Conservation (phyloP, 257 asterid species). For the Ophiorrhiza pumila region DNA sequence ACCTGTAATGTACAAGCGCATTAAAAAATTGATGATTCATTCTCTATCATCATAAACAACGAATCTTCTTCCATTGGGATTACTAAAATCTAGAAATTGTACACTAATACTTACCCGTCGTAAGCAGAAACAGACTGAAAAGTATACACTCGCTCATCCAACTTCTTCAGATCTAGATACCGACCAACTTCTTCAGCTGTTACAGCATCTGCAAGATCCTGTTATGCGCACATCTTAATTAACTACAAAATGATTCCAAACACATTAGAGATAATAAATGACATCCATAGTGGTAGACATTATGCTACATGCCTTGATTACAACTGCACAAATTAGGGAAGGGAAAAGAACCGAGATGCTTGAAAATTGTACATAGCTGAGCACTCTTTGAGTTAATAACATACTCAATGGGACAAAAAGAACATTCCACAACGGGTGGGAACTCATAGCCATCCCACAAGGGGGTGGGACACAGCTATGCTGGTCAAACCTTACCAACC, state of each 20-base stretch:
- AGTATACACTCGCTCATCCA: conserved; percentile 63
- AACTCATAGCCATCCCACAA: background rate
- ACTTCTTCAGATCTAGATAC: conserved; percentile 68
- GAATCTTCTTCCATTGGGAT: background rate
- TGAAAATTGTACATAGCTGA: background rate
- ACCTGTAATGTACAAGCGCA: background rate
- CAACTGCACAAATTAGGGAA: background rate
- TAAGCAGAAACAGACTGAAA: conserved; percentile 66
- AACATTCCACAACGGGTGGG: background rate
- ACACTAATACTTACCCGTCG: conserved; percentile 54
- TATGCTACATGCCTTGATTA: background rate
- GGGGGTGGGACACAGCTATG: background rate
- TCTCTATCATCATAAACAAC: background rate
- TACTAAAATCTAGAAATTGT: background rate
- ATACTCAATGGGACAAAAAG: background rate
- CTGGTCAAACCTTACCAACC: background rate
- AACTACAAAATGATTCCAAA: background rate
- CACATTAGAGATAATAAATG: background rate
- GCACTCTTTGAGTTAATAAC: background rate
- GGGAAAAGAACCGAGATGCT: background rate
- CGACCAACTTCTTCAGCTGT: conserved; percentile 68
- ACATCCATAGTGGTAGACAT: background rate
- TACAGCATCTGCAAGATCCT: conserved; percentile 75
- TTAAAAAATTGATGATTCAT: background rate
- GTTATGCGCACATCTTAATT: conserved; percentile 14